Base-by-base conservation (phyloP, 2,329 filamentous ascomycete species). In the Pyricularia sp. region DNA sequence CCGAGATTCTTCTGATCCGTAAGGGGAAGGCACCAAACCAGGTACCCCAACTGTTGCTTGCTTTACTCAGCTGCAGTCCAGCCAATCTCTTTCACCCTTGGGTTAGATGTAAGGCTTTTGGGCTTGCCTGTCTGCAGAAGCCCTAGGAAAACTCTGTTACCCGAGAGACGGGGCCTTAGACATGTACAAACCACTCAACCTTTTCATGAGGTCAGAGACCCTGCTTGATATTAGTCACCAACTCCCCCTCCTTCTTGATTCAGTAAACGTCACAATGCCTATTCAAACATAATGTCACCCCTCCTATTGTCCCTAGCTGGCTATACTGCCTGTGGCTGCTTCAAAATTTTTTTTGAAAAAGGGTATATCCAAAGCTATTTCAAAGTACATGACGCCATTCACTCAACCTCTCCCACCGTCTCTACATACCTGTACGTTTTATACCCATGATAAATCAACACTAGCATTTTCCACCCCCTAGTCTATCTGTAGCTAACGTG, bases 401-500 rank as follows among this genome's bases (percentile, higher is more conserved):
- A 50, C 17, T 17, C 36, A 50, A 4, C 36, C 36, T 10, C 31
- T 33, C 31, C 31, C 2, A 1, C 31, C 31, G 7, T 9, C 7
- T 33, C 5, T 33, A 33, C 2, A 36, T 1, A 14, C 4, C 33
- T 14, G 3, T 42, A 42, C 4, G 12, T 5, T 17, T 6, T 17
- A 4, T 14, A 55, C 1, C 42, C 42, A 17, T 2, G 2, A 55
- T 55, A 2, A 20, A n/a, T n/a, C 42, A 55, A n/a, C 42, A 2
- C 6, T 55, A 10, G 20, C 17, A 11, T 17, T 17, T 42, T 42
- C 12, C 12, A 17, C 42, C 5, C 36, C 36, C 17, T 20, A 63
- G 7, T 9, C 28, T 61, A 68, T 55, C 61, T 63, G 55, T 68
- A 68, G 66, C 66, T 68, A 2, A 68, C 50, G 10, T 68, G 66